These are phyloP conservation scores for Hyaloscypha hepaticicola DNA, from an alignment of 495 filamentous ascomycete species.

Conservation along the genomic window DNA sequence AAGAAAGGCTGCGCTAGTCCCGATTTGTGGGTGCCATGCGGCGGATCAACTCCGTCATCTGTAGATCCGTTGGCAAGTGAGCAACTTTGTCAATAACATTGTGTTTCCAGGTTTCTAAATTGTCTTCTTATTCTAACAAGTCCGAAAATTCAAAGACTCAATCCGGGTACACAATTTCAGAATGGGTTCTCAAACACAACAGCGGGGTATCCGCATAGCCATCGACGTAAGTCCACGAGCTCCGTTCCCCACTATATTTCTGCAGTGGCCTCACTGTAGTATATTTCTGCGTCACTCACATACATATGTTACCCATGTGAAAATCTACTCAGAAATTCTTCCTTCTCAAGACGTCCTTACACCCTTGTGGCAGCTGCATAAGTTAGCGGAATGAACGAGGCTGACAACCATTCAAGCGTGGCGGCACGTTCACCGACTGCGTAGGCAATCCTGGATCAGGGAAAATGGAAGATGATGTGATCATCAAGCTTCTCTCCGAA, in stretches of 20 bases:
- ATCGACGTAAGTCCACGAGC: constrained; percentile 45
- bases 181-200: constrained; percentile 21
- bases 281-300: neutral
- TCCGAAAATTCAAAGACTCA: no score
- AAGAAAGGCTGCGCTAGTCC: neutral
- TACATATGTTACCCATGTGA: neutral
- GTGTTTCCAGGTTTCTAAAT: neutral
- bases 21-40: neutral
- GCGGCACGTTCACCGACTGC: constrained; percentile 72
- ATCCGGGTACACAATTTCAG: neutral
- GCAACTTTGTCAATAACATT: neutral
- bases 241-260: neutral
- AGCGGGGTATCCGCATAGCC: constrained; percentile 53
- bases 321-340: neutral
- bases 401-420: constrained; percentile 43
- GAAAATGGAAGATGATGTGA: constrained; percentile 64
- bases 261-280: neutral
- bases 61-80: neutral
- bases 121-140: neutral
- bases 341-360: neutral
- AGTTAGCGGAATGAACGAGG: neutral
- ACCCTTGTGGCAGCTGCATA: neutral
- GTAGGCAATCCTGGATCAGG: constrained; percentile 62
- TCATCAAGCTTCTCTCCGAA: constrained; percentile 88
- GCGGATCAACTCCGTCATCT: neutral